These are phyloP conservation scores for Xylaria sp. DNA, from an alignment of 2,329 filamentous ascomycete genomes.

Conservation along the genomic window DNA sequence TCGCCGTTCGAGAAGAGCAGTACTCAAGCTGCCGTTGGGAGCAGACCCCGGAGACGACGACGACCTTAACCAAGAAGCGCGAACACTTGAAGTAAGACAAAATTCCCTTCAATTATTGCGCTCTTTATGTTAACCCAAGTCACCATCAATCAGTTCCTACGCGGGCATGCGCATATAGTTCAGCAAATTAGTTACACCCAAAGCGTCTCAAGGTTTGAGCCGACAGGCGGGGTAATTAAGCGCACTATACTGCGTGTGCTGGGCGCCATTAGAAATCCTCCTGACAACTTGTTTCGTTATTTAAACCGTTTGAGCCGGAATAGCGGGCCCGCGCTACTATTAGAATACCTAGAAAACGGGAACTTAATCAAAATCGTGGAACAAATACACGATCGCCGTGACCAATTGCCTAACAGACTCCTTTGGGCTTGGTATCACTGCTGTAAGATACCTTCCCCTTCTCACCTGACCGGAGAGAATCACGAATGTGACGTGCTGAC, in stretches of 20 bases:
- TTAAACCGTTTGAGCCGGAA: not conserved
- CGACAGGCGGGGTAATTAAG: not conserved
- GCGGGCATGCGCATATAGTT: constrained; percentile 1
- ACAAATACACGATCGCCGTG: not conserved
- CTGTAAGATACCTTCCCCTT: not conserved
- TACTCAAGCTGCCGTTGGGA: constrained; percentile 8
- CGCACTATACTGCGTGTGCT: not conserved
- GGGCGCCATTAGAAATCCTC: not conserved
- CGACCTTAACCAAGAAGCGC: not conserved
- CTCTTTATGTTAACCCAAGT: constrained; percentile 1
- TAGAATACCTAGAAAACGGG: constrained; percentile 24
- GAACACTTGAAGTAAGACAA: not conserved
- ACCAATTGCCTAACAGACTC: not conserved
- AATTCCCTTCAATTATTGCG: not conserved
- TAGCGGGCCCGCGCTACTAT: constrained; percentile 13
- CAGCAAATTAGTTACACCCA: not conserved
- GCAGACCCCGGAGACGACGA: too few species aligned
- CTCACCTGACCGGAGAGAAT: not conserved
- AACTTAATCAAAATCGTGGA: not conserved
- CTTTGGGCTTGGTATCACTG: constrained; percentile 13
- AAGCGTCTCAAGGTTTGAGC: not conserved
- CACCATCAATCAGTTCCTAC: not conserved
- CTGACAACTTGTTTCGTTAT: not conserved
- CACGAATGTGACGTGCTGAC: constrained; percentile 11
- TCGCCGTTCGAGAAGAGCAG: constrained; percentile 5